A percentile compares a stretch with the other conserved stretches of the same genome.
phyloP scores from a whole-genome alignment of 768 basidiomycete genomes.

The Lentinula sp. region DNA sequence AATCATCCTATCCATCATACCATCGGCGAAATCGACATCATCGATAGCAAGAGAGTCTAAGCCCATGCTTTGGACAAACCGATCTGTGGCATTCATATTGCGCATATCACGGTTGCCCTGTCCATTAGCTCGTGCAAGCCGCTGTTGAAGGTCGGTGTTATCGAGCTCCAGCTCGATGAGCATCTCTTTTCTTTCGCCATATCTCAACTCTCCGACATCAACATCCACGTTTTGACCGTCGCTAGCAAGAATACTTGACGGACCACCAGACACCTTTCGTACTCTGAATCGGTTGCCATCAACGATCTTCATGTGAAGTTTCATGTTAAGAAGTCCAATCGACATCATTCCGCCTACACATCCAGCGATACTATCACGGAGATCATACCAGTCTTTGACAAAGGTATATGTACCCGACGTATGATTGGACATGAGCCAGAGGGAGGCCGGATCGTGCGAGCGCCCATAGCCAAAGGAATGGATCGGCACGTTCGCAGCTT shows the following conservation, averaged over 20 bases:
- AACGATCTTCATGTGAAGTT: conserved; percentile 90
- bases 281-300: conserved; percentile 89
- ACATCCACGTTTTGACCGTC: conserved; percentile 95
- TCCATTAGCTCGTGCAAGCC: conserved; percentile 20
- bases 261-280: conserved; percentile 90
- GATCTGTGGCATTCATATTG: conserved; percentile 76
- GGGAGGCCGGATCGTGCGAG: conserved; percentile 93
- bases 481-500: conserved; percentile 94
- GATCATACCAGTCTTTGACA: conserved; percentile 96
- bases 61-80: conserved; percentile 83
- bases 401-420: conserved; percentile 97
- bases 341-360: conserved; percentile 97
- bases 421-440: conserved; percentile 99
- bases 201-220: conserved; percentile 88
- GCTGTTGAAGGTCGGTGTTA: conserved; percentile 53
- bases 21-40: conserved; percentile 74
- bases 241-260: conserved; percentile 78
- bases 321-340: conserved; percentile 89
- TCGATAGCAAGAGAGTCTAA: conserved; percentile 70
- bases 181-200: conserved; percentile 98
- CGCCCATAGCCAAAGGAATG: conserved; percentile 97
- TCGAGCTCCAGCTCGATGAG: conserved; percentile 93
- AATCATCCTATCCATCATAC: conserved; percentile 95
- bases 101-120: conserved; percentile 18
- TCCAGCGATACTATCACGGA: conserved; percentile 87